Conservation (phyloP, 164 flowering plant genomes). For the Tetracentron sinense region DNA sequence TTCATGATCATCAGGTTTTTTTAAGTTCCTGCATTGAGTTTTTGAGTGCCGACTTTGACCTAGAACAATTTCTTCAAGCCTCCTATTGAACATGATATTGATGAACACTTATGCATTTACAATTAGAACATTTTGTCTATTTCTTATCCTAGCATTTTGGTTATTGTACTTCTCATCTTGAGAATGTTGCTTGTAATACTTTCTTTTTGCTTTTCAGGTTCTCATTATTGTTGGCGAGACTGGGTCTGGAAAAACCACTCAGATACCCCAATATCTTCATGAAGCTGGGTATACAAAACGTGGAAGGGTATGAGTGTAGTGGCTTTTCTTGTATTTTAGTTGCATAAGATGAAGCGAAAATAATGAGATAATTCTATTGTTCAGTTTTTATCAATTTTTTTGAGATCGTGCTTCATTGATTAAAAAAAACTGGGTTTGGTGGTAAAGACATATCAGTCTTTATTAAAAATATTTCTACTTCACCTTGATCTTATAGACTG, state of each 20-base stretch:
- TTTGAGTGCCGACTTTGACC: neutral
- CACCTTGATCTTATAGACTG: no score
- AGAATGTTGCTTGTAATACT: neutral
- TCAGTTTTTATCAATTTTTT: no score
- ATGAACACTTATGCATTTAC: neutral
- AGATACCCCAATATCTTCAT: slow-evolving; percentile 96
- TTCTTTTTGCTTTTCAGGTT: slow-evolving; percentile 40
- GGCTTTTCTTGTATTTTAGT: neutral
- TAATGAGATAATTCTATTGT: no score
- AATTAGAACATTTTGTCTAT: no score
- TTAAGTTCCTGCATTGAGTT: neutral
- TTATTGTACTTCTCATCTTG: no score
- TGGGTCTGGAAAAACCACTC: slow-evolving; percentile 98
- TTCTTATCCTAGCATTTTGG: no score
- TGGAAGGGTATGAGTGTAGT: slow-evolving; percentile 58
- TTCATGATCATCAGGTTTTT: slow-evolving; percentile 74
- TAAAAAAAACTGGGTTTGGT: no score
- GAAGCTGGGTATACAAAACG: slow-evolving; percentile 91
- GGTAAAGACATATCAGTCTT: no score
- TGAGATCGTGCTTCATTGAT: no score
- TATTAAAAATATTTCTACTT: no score
- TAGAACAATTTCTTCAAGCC: neutral
- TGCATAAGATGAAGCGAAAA: neutral
- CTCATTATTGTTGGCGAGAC: slow-evolving; percentile 97
- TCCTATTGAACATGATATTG: no score